These are phyloP conservation scores for Rhodotorula diobovata DNA, from an alignment of 768 basidiomycete species.

Conservation along the genomic window DNA sequence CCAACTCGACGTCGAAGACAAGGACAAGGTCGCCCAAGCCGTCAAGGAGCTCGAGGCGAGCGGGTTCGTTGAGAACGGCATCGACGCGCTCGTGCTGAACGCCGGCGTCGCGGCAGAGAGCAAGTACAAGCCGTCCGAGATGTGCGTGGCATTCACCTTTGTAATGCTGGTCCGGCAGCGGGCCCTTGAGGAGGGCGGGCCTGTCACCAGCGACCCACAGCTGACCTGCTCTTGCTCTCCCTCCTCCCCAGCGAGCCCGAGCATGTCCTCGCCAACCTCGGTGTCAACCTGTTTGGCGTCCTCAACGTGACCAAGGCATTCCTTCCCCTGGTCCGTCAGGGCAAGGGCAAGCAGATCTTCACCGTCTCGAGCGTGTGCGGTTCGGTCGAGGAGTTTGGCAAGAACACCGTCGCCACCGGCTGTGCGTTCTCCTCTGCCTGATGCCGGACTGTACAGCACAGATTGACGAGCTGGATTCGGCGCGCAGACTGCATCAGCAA, in stretches of 20 bases:
- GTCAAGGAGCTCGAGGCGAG: conserved; percentile 26
- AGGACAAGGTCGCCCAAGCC: conserved; percentile 45
- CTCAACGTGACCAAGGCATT: conserved; percentile 49
- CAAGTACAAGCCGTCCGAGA: not conserved
- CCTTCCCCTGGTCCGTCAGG: conserved; percentile 48
- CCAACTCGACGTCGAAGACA: conserved; percentile 49
- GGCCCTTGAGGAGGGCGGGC: too few relatives aligned
- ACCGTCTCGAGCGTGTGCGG: conserved; percentile 6
- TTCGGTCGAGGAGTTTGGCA: conserved; percentile 1
- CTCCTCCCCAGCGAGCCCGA: not conserved
- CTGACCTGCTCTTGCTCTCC: not conserved
- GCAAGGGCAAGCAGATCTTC: conserved; percentile 23
- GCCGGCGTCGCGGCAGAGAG: conserved; percentile 23
- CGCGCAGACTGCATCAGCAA: conserved; percentile 30
- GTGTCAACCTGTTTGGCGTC: conserved; percentile 49
- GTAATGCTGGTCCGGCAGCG: too few relatives aligned
- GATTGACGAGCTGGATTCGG: too few relatives aligned
- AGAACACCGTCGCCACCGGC: not conserved
- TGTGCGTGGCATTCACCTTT: not conserved
- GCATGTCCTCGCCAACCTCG: conserved; percentile 36
- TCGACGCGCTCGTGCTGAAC: conserved; percentile 33
- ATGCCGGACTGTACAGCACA: too few relatives aligned
- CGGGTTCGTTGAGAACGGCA: conserved; percentile 7
- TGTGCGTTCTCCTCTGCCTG: not conserved
- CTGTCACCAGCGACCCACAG: too few relatives aligned